Evolutionary conservation across 1,139 yeast genomes (phyloP), one percentile per base, ranked within the genome.

Genomic region (Candida pseudoviswanathii): DNA sequence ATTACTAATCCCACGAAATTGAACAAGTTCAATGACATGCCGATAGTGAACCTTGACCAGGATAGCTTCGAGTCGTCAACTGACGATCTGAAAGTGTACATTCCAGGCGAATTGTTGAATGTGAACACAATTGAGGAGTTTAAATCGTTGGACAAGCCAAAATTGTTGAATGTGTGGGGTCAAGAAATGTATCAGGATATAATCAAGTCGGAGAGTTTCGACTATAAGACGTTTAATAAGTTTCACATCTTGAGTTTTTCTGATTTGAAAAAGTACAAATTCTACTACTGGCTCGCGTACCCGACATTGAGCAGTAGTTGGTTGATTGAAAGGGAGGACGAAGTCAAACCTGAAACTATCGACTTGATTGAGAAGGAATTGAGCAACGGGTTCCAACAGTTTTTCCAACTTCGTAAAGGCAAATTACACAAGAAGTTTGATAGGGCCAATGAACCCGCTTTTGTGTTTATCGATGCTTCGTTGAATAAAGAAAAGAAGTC

Each of bases 101-200:
- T 66, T 8, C 38, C 57, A 9, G 72, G 77, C 0, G 44, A 55
- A 41, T 26, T 89, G 27, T 65, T 70, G 41, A 90, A 91, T 61
- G 80, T 85, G 43, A 94, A 94, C 65, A 90, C 97, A 0, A 74
- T 91, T 33, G 97, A 92, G 56, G 90, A 89, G 55, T 94, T 94
- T 68, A 89, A 86, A 61, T 65, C 64, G 10, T 58, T 80, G 0
- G 86, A 89, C 62, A 94, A 92, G 65, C 75, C 76, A 37, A 64
- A 70, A 6, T 75, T 86, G 47, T 64, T 92, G 32, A 67, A 68
- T 29, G 64, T 67, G 9, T 50, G 79, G 83, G 64, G 90, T 68
- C 11, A 56, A 39, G 49, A 61, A 55, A 51, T 70, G 58, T 55
- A 57, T 11, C 47, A 56, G 2, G 54, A 55, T 5, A 53, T 58